Conservation (phyloP, 495 filamentous ascomycete genomes). For the Hypoxylon subgilvum region DNA sequence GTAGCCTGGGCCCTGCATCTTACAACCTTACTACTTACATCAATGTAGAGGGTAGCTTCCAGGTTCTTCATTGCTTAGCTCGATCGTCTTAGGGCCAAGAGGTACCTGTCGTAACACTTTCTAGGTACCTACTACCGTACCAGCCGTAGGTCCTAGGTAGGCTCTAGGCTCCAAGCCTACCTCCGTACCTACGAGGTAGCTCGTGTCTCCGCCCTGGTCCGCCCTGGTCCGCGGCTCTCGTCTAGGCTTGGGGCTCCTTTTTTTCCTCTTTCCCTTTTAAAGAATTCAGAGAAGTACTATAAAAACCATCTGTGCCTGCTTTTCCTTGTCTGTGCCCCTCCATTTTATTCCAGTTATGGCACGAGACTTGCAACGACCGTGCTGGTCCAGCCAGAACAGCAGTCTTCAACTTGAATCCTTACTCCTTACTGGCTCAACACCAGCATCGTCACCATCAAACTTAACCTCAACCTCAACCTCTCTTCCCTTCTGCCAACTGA, state of each 20-base stretch:
- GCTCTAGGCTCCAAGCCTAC: too few relatives aligned
- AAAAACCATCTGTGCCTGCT: conserved; percentile 51
- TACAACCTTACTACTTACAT: conserved; percentile 38
- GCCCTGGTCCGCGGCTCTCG: conserved; percentile 39
- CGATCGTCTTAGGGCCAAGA: too few relatives aligned
- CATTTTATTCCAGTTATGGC: conserved; percentile 49
- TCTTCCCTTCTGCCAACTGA: conserved; percentile 9
- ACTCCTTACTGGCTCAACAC: conserved; percentile 34
- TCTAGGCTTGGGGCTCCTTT: conserved; percentile 36
- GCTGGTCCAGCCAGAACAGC: conserved; percentile 48
- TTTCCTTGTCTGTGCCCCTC: conserved; percentile 48
- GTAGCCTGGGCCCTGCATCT: conserved; percentile 36
- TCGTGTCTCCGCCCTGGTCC: conserved; percentile 30
- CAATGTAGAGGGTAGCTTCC: too few relatives aligned
- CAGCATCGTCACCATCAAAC: conserved; percentile 31
- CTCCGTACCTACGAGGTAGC: conserved; percentile 24
- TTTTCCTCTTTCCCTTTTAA: conserved; percentile 33
- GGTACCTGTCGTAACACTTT: too few relatives aligned
- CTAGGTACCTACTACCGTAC: too few relatives aligned
- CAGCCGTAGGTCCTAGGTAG: too few relatives aligned
- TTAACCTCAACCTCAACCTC: conserved; percentile 2
- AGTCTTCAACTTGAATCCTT: conserved; percentile 9
- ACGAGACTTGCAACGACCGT: conserved; percentile 52
- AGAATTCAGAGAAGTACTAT: conserved; percentile 44
- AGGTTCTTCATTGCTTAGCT: too few relatives aligned